phyloP scores from a whole-genome alignment of 2,329 filamentous ascomycete species.

The Magnaporthales sp. region DNA sequence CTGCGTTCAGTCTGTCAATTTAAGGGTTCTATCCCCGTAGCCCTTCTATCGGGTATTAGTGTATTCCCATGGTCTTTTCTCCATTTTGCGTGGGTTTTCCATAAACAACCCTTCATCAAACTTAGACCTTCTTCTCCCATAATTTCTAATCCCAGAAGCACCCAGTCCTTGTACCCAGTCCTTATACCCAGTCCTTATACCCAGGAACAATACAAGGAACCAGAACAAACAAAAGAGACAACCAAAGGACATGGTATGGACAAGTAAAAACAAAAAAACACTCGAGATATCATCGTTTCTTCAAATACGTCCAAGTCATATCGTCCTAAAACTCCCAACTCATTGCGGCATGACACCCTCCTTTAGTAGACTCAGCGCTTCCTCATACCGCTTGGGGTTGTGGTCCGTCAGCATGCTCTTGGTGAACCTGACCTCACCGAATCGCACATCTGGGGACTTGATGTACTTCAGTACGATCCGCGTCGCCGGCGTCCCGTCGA shows the following conservation, averaged over 20 bases:
- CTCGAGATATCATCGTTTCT: neutral
- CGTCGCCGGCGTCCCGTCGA: constrained; percentile 45
- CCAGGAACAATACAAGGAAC: neutral
- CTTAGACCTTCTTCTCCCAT: neutral
- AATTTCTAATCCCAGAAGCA: neutral
- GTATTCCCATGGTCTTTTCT: neutral
- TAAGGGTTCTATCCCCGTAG: neutral
- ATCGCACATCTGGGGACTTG: constrained; percentile 59
- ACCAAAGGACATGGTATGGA: neutral
- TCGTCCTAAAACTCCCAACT: neutral
- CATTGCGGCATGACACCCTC: constrained; percentile 27
- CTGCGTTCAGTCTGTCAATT: neutral
- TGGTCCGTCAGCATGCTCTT: constrained; percentile 70
- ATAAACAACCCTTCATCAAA: neutral
- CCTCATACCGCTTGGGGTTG: constrained; percentile 66
- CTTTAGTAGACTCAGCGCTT: constrained; percentile 52
- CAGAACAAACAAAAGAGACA: neutral
- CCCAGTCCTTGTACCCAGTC: neutral
- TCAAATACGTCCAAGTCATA: neutral
- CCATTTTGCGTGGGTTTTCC: neutral
- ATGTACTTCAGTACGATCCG: constrained; percentile 64
- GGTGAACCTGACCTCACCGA: constrained; percentile 63
- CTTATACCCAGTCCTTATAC: neutral
- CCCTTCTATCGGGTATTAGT: neutral
- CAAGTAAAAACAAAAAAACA: neutral